phyloP scores from a whole-genome alignment of 441 rosid species.

The Metrosideros polymorpha region DNA sequence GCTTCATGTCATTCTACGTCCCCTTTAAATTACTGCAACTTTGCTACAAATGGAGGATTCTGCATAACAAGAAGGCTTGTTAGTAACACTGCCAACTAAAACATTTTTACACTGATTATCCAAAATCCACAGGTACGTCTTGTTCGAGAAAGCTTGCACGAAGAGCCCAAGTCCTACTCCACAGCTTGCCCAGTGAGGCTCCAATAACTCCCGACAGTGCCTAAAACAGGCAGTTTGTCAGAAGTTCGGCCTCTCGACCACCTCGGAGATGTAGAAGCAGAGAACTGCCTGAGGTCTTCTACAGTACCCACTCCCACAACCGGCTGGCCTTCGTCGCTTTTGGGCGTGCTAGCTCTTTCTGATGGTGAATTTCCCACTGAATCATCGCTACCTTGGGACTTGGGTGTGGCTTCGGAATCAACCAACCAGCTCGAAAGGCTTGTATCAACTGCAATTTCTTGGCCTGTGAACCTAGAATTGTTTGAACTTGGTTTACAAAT shows the following conservation, averaged over 20 bases:
- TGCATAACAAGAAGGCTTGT: not conserved
- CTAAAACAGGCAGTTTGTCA: conserved; percentile 13
- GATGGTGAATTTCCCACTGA: conserved; percentile 22
- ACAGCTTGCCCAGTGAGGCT: conserved; percentile 20
- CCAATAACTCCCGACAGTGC: conserved; percentile 36
- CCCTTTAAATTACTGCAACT: not conserved
- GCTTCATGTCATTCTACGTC: not conserved
- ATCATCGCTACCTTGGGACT: conserved; percentile 14
- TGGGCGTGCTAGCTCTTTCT: not conserved
- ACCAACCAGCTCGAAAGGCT: conserved; percentile 62
- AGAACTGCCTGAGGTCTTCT: conserved; percentile 10
- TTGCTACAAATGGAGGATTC: not conserved
- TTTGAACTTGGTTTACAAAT: not conserved
- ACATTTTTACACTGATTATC: not conserved
- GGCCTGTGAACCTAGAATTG: not conserved
- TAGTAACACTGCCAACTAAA: not conserved
- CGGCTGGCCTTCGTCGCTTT: conserved; percentile 1
- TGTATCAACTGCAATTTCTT: conserved; percentile 33
- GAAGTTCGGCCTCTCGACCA: conserved; percentile 1
- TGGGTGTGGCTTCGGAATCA: conserved; percentile 15
- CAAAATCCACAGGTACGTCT: not conserved
- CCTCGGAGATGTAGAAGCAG: conserved; percentile 8
- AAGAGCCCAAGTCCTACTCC: conserved; percentile 13
- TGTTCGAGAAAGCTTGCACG: not conserved
- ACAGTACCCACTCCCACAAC: conserved; percentile 4